A percentile compares a stretch with the other conserved stretches of the same genome.
Conservation (phyloP, 306 rosid genomes). For the Abrus pulchellus region DNA sequence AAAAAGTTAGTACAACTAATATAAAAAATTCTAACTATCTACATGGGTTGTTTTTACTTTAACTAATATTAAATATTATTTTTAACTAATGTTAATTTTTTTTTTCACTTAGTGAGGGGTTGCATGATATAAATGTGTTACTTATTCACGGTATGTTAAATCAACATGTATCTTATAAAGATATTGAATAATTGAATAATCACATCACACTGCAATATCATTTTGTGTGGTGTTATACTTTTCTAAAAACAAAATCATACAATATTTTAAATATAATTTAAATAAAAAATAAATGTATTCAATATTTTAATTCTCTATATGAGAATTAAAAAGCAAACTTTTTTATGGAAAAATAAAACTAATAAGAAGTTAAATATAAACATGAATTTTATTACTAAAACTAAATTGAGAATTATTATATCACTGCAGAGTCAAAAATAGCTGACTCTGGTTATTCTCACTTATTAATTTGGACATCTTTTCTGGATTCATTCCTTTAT, state of each 20-base stretch:
- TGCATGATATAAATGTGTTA: slow-evolving; percentile 4
- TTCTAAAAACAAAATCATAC: not conserved
- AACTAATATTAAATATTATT: too few species aligned
- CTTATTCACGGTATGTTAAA: not conserved
- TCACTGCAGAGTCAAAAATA: too few species aligned
- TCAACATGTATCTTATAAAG: not conserved
- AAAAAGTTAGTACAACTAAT: too few species aligned
- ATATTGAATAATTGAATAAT: not conserved
- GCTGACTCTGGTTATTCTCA: not conserved
- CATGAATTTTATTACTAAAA: too few species aligned
- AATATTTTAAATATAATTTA: not conserved
- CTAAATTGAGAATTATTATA: too few species aligned
- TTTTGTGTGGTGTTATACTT: not conserved
- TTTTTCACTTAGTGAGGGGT: not conserved
- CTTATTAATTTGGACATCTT: not conserved
- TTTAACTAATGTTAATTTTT: too few species aligned
- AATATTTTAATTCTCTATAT: not conserved
- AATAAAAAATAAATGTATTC: not conserved
- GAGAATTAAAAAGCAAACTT: too few species aligned
- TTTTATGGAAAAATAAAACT: too few species aligned
- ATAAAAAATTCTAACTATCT: too few species aligned
- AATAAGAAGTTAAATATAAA: too few species aligned
- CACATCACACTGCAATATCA: not conserved
- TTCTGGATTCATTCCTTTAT: not conserved
- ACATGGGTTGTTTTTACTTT: too few species aligned